Conservation (phyloP, 2,329 filamentous ascomycete genomes). For the Thermochaetoides dissita region DNA sequence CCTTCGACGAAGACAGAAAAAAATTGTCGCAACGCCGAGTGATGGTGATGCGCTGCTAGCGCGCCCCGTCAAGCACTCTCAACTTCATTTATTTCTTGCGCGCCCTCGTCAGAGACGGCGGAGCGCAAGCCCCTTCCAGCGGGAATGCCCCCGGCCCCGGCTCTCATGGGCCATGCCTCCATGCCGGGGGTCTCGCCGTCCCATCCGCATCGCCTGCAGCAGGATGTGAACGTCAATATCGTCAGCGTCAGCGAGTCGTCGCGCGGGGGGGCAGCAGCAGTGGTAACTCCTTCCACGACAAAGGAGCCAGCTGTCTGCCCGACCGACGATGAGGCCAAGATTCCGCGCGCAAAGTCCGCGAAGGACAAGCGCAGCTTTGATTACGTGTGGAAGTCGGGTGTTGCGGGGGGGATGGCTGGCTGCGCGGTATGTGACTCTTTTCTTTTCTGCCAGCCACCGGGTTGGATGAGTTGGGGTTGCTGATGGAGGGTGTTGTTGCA, state of each 20-base stretch:
- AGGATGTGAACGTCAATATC: background rate
- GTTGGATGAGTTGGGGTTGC: no score
- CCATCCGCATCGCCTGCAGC: slow-evolving; percentile 22
- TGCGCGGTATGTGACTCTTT: slow-evolving; percentile 56
- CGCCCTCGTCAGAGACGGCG: slow-evolving; percentile 6
- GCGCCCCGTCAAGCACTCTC: background rate
- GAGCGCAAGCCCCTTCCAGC: slow-evolving; percentile 9
- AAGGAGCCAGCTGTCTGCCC: slow-evolving; percentile 31
- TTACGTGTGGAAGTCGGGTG: slow-evolving; percentile 68
- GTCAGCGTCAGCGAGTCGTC: no score
- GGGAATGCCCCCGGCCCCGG: slow-evolving; percentile 38
- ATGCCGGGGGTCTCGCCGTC: slow-evolving; percentile 38
- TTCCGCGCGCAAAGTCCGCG: slow-evolving; percentile 33
- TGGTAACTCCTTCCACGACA: slow-evolving; percentile 17
- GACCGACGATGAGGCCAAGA: slow-evolving; percentile 37
- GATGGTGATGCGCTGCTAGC: slow-evolving; percentile 7
- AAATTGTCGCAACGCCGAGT: background rate
- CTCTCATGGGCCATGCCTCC: slow-evolving; percentile 41
- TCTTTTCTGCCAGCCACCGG: background rate
- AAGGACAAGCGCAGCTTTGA: slow-evolving; percentile 59
- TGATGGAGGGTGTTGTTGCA: slow-evolving; percentile 22
- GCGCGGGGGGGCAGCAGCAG: background rate
- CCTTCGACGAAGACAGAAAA: background rate
- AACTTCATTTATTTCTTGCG: background rate
- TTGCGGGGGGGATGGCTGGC: slow-evolving; percentile 81